phyloP scores from a whole-genome alignment of 208 protist species.

The Leishmania turanica region DNA sequence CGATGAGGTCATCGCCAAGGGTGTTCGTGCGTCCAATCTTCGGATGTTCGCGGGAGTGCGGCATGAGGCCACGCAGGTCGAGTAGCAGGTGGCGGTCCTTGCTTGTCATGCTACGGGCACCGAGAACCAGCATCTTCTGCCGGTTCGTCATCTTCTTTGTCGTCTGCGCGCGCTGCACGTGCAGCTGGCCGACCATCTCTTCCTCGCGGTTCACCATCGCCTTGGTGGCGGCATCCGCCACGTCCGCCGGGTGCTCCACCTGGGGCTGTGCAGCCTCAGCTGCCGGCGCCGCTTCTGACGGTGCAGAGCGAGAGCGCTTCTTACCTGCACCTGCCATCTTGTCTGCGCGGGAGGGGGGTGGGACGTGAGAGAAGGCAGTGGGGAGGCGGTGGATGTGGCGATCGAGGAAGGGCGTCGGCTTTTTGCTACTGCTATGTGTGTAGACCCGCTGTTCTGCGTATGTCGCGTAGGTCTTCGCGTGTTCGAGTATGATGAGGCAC shows the following conservation, averaged over 20 bases:
- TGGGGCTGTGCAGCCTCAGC: neutral
- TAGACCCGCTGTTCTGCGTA: neutral
- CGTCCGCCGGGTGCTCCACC: constrained; percentile 4
- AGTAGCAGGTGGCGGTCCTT: constrained; percentile 94
- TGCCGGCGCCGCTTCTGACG: constrained; percentile 7
- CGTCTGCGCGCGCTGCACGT: constrained; percentile 52
- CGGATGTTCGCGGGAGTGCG: constrained; percentile 93
- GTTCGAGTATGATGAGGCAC: neutral
- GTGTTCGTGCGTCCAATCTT: constrained; percentile 87
- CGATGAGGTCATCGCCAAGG: constrained; percentile 76
- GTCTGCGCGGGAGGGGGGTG: neutral
- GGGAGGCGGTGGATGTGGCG: neutral
- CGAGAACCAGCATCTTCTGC: constrained; percentile 94
- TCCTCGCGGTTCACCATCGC: constrained; percentile 31
- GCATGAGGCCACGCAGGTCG: constrained; percentile 93
- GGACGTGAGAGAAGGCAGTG: neutral
- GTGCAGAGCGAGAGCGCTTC: constrained; percentile 34
- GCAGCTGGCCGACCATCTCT: constrained; percentile 65
- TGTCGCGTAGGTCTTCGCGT: neutral
- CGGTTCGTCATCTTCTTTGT: constrained; percentile 91
- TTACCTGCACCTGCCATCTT: constrained; percentile 7
- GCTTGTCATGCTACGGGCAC: constrained; percentile 89
- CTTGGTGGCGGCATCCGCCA: constrained; percentile 17
- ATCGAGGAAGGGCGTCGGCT: neutral
- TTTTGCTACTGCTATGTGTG: neutral